Evolutionary conservation across 2,329 filamentous ascomycete species (phyloP), one percentile per base, ranked within the genome.

Genomic region (Xylariales sp.): DNA sequence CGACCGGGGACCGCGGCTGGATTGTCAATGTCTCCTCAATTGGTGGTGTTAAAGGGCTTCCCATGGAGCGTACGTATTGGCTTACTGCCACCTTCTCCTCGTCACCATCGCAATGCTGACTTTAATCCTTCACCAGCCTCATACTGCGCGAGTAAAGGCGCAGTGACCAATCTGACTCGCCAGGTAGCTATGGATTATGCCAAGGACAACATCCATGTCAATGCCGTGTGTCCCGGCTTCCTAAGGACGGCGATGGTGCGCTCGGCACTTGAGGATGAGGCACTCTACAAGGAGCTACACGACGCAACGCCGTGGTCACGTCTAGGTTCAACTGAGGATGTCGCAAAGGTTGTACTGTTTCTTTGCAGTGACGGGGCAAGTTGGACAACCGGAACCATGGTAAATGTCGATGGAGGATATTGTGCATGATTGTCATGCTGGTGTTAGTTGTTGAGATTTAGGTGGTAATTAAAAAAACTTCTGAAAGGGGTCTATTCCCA

Each of bases 191-290:
- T 71, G 25, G 74, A 78, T 29, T 75, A 73, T 46, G 73, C 68
- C 0, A 52, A 53, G 1, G 52, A 69, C 9, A 57, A 63, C 1
- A 73, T 78, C 19, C 73, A 78, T 45, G 65, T 68, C 24, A 78
- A 78, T 48, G 71, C 71, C 0, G 61, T 78, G 4, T 75, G 72
- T 40, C 74, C 75, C 4, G 75, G 74, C 5, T 77, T 46, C 27
- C 44, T 42, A 4, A 28, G 43, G 4, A 50, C 48, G 6, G 48
- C 48, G 9, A 50, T 48, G 32, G 45, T 46, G 20, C 28, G 16
- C n/a, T 10, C 46, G 6, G 45, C 48, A 12, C 40, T 48, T 4
- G 12, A 19, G 9, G 15, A 43, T 27, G 15, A 43, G 3, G 31
- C 35, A 37, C 21, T 25, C 28, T 7, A 16, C 10, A 11, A 32